Percentiles rank a stretch among this genome's conserved stretches.
Conservation (phyloP, 495 filamentous ascomycete species). For the Aspergillus cavernicola region DNA sequence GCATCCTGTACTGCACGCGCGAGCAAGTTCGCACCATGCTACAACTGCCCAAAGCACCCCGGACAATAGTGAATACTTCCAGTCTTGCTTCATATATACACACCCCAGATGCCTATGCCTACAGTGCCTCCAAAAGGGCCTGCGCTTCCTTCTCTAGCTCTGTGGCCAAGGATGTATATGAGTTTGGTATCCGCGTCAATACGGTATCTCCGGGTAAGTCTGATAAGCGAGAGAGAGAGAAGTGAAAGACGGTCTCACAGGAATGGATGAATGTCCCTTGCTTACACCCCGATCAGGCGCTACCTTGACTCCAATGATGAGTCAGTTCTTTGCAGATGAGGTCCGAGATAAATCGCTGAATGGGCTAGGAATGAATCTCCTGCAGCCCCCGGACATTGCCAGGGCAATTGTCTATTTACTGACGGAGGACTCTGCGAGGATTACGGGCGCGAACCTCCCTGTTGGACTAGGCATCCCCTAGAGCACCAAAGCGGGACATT, state of each 20-base stretch:
- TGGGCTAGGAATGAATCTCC: too few relatives aligned
- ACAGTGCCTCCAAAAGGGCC: slow-evolving; percentile 4
- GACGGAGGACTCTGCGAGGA: not conserved
- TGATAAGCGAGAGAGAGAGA: too few relatives aligned
- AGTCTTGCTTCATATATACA: slow-evolving; percentile 6
- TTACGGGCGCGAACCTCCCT: not conserved
- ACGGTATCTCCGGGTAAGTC: slow-evolving; percentile 11
- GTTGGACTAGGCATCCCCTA: too few relatives aligned
- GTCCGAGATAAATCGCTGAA: too few relatives aligned
- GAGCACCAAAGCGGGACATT: too few relatives aligned
- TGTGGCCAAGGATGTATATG: slow-evolving; percentile 1
- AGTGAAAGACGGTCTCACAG: too few relatives aligned
- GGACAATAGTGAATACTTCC: slow-evolving; percentile 8
- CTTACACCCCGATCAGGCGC: too few relatives aligned
- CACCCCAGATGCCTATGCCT: slow-evolving; percentile 8
- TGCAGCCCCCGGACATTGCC: not conserved
- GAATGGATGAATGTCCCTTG: too few relatives aligned
- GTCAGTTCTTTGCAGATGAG: too few relatives aligned
- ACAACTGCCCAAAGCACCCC: not conserved
- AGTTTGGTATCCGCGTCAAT: slow-evolving; percentile 8
- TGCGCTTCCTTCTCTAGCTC: slow-evolving; percentile 1
- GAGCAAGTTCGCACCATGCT: slow-evolving; percentile 8
- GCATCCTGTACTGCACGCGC: slow-evolving; percentile 9
- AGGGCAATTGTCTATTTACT: not conserved
- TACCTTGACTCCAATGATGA: too few relatives aligned